Evolutionary conservation across 208 protist genomes (phyloP).

Genomic region (Herpetomonas samuelpessoai): DNA sequence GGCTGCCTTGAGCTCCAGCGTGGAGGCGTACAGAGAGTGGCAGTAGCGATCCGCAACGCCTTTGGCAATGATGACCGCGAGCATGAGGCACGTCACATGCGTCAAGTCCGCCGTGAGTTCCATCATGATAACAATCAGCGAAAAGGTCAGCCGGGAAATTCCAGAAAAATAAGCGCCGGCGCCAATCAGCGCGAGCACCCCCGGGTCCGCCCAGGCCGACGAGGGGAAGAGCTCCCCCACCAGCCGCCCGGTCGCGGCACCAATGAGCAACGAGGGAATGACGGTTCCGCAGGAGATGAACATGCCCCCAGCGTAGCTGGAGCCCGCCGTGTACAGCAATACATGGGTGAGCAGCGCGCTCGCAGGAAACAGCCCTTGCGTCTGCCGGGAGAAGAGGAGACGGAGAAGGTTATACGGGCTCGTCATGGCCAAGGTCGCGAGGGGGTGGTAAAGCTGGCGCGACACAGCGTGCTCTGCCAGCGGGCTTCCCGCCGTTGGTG

Average conservation of each 20-base stretch:
- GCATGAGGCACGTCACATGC: slow-evolving; percentile 84
- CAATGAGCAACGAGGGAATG: slow-evolving; percentile 78
- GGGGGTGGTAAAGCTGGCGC: slow-evolving; percentile 31
- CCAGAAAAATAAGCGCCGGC: slow-evolving; percentile 78
- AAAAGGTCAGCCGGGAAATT: slow-evolving; percentile 83
- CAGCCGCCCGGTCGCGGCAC: slow-evolving; percentile 65
- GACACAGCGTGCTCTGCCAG: neutral
- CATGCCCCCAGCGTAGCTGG: slow-evolving; percentile 66
- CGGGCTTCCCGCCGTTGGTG: no score
- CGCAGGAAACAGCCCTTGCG: slow-evolving; percentile 35
- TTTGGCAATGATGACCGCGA: slow-evolving; percentile 79
- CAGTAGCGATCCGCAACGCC: slow-evolving; percentile 66
- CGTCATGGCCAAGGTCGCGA: slow-evolving; percentile 59
- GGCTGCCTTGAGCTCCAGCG: slow-evolving; percentile 70
- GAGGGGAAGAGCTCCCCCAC: slow-evolving; percentile 47
- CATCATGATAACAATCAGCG: slow-evolving; percentile 86
- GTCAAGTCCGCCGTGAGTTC: slow-evolving; percentile 85
- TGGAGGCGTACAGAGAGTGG: slow-evolving; percentile 78
- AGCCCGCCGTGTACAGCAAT: slow-evolving; percentile 56
- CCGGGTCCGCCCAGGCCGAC: slow-evolving; percentile 62
- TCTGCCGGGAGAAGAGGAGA: slow-evolving; percentile 59
- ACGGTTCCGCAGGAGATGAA: slow-evolving; percentile 74
- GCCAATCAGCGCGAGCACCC: slow-evolving; percentile 79
- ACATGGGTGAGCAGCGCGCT: slow-evolving; percentile 51
- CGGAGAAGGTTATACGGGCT: slow-evolving; percentile 65